Conservation (phyloP, 2,329 filamentous ascomycete genomes). For the Xylaria sp. region DNA sequence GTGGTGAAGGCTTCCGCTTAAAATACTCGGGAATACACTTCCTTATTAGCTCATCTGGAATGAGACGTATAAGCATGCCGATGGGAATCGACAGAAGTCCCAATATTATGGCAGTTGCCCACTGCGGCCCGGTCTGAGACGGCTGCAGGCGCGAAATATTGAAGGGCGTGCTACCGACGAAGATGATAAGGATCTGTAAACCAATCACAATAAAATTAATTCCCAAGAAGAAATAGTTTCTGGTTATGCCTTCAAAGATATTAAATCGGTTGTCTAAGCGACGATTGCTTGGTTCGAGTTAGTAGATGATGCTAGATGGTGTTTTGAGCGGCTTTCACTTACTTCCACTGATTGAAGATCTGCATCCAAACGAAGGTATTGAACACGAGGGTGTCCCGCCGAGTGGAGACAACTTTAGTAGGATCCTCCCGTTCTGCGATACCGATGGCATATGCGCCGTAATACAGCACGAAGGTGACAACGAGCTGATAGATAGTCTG, state of each 20-base stretch:
- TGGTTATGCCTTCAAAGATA: slow-evolving; percentile 87
- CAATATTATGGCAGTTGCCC: slow-evolving; percentile 87
- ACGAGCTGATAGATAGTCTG: slow-evolving; percentile 91
- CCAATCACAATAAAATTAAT: slow-evolving; percentile 91
- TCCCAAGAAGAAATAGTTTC: slow-evolving; percentile 88
- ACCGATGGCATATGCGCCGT: slow-evolving; percentile 70
- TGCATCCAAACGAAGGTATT: slow-evolving; percentile 99
- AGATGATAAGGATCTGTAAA: slow-evolving; percentile 90
- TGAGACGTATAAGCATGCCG: slow-evolving; percentile 80
- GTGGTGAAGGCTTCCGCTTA: slow-evolving; percentile 61
- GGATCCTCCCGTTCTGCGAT: slow-evolving; percentile 56
- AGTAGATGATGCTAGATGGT: slow-evolving; percentile 36
- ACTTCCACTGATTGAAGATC: slow-evolving; percentile 98
- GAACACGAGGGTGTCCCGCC: slow-evolving; percentile 87
- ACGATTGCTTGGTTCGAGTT: slow-evolving; percentile 71
- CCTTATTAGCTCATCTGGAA: slow-evolving; percentile 77
- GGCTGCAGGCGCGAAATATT: slow-evolving; percentile 67
- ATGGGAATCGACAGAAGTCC: slow-evolving; percentile 87
- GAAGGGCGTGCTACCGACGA: slow-evolving; percentile 85
- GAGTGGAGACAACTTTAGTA: slow-evolving; percentile 42
- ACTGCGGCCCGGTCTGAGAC: slow-evolving; percentile 76
- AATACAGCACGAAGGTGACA: slow-evolving; percentile 84
- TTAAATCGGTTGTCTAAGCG: slow-evolving; percentile 95
- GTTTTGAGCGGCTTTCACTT: slow-evolving; percentile 55
- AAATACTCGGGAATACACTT: slow-evolving; percentile 65